Percentiles rank a stretch among this genome's conserved stretches.
Conservation (phyloP, 2,329 filamentous ascomycete genomes). For the Fusarium armeniacum region DNA sequence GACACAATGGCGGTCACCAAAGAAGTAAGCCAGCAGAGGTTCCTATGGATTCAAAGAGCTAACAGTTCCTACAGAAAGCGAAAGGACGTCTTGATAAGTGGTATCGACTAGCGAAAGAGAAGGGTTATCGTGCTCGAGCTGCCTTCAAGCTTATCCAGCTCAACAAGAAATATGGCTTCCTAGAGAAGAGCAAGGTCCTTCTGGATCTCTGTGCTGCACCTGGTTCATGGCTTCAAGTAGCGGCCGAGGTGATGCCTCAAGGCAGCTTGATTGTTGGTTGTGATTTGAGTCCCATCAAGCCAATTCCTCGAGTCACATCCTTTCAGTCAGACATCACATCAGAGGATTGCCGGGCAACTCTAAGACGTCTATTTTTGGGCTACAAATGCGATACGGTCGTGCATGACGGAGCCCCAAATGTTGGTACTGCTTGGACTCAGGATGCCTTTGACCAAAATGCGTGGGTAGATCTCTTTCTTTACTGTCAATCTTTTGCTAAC, state of each 20-base stretch:
- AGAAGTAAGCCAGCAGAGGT: conserved; percentile 69
- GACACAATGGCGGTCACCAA: conserved; percentile 84
- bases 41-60: neutral
- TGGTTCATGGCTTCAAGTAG: conserved; percentile 97
- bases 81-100: conserved; percentile 99
- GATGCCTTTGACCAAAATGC: conserved; percentile 89
- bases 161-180: conserved; percentile 99
- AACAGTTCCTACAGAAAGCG: conserved; percentile 74
- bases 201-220: conserved; percentile 98
- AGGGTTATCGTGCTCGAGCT: conserved; percentile 94
- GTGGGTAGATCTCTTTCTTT: conserved; percentile 69
- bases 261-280: conserved; percentile 89
- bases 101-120: conserved; percentile 99
- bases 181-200: conserved; percentile 95
- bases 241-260: conserved; percentile 94
- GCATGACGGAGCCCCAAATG: conserved; percentile 97
- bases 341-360: conserved; percentile 92
- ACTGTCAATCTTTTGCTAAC: neutral
- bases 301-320: conserved; percentile 92
- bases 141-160: conserved; percentile 98
- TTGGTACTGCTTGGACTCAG: conserved; percentile 97
- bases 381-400: conserved; percentile 70
- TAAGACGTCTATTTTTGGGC: conserved; percentile 66
- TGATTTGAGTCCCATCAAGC: conserved; percentile 94
- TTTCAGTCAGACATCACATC: conserved; percentile 99